phyloP scores from a whole-genome alignment of 495 filamentous ascomycete species.

The Annulohypoxylon stygium region DNA sequence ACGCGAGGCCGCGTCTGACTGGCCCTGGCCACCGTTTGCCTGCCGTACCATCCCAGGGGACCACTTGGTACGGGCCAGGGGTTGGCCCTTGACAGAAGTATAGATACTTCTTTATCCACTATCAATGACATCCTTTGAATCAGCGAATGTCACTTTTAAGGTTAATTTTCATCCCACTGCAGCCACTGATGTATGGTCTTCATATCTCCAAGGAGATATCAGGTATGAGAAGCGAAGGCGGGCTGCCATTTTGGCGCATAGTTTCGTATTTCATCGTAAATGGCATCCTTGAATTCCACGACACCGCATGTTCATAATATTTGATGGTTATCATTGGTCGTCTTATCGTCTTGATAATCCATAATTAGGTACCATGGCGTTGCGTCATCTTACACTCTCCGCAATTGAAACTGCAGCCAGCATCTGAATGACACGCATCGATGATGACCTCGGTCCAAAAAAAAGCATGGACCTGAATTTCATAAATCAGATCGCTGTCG shows the following conservation, averaged over 20 bases:
- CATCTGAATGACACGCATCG: conserved; percentile 29
- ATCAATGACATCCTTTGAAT: background rate
- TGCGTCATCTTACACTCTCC: conserved; percentile 41
- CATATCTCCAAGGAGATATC: conserved; percentile 15
- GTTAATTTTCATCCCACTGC: conserved; percentile 14
- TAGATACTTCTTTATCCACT: conserved; percentile 31
- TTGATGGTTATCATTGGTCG: conserved; percentile 9
- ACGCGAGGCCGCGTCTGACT: conserved; percentile 31
- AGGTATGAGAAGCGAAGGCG: conserved; percentile 17
- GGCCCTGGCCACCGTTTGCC: conserved; percentile 36
- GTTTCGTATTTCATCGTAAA: conserved; percentile 18
- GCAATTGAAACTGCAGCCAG: conserved; percentile 25
- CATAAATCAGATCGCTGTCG: conserved; percentile 12
- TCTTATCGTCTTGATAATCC: conserved; percentile 18
- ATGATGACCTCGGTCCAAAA: conserved; percentile 2
- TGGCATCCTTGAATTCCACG: conserved; percentile 4
- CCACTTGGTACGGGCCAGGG: conserved; percentile 21
- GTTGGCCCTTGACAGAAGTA: conserved; percentile 24
- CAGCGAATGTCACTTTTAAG: background rate
- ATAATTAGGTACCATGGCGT: conserved; percentile 12
- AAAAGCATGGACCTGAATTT: conserved; percentile 11
- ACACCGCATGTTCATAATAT: conserved; percentile 17
- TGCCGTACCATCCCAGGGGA: conserved; percentile 43
- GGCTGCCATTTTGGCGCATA: background rate
- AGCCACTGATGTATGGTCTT: background rate